Base-by-base conservation (phyloP, 129 eudicot species). In the Deinandra increscens region DNA sequence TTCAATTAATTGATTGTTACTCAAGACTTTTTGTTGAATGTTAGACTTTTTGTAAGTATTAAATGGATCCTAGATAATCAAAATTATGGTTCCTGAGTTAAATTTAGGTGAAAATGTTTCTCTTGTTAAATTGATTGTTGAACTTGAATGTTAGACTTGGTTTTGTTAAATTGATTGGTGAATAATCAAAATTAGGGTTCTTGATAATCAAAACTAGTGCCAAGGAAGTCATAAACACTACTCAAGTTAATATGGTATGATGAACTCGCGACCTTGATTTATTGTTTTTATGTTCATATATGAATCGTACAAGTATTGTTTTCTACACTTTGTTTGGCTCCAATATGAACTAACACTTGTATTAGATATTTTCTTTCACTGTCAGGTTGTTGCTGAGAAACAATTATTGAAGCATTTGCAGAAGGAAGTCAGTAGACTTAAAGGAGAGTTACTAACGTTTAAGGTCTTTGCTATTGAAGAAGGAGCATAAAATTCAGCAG, bases 191-290 rank as follows among this genome's bases (percentile, higher is more conserved):
- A n/a, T n/a, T n/a, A n/a, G n/a, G n/a, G n/a, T n/a, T n/a, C n/a
- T n/a, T n/a, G n/a, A n/a, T n/a, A n/a, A n/a, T n/a, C n/a, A n/a
- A n/a, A 63, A 83, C 87, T 18, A 94, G 88, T 81, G 99, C 99
- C 41, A 94, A 87, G 83, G 99, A 94, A 80, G 99, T 94, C 60
- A 89, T 88, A 60, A 89, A 87, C 77, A 82, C 48, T 66, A 95
- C 99, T 69, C 87, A 74, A 83, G 93, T 94, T 31, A 94, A 94
- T 75, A 82, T 87, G 99, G 99, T n/a, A n/a, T 37, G 81, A 69
- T 14, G 37, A 73, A 68, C 31, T 43, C 59, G 6, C 49, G 38
- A 19, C 33, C 74, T 60, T 33, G 46, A 46, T 17, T 17, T 60
- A 19, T 42, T 43, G 33, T 33, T 36, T 34, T 49, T 3, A 5